Evolutionary conservation across 2,329 filamentous ascomycete genomes (phyloP).

Genomic region (Pestalotiopsis sp.): DNA sequence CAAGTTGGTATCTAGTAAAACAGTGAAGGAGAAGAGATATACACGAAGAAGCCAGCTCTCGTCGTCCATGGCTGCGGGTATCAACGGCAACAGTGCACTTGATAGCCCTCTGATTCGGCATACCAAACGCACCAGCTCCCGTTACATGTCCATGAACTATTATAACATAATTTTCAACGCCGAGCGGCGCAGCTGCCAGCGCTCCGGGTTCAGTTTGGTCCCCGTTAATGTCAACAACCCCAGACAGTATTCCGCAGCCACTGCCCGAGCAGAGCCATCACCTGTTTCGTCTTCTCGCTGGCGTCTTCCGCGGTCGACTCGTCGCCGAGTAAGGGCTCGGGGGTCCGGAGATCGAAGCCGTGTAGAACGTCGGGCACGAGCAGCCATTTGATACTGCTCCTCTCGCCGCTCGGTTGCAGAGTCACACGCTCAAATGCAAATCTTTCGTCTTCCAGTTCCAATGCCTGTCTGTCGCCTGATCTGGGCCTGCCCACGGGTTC

Average conservation of each 20-base stretch:
- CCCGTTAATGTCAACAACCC: neutral
- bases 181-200: neutral
- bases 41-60: too few relatives aligned
- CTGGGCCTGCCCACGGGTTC: slow-evolving; percentile 5
- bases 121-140: neutral
- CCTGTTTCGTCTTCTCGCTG: slow-evolving; percentile 7
- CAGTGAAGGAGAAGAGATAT: too few relatives aligned
- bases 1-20: too few relatives aligned
- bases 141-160: neutral
- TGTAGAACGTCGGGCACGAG: slow-evolving; percentile 9
- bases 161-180: neutral
- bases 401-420: neutral
- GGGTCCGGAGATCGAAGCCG: slow-evolving; percentile 6
- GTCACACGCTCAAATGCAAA: slow-evolving; percentile 3
- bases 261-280: slow-evolving; percentile 1
- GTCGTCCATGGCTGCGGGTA: too few relatives aligned
- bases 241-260: slow-evolving; percentile 7
- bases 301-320: slow-evolving; percentile 7
- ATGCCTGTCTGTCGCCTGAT: neutral
- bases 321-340: slow-evolving; percentile 7
- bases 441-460: slow-evolving; percentile 4
- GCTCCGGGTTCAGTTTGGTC: neutral
- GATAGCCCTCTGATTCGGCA: neutral
- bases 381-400: slow-evolving; percentile 11
- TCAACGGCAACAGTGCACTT: too few relatives aligned